These are phyloP conservation scores for Eucalyptus melliodora DNA, from an alignment of 345 rosid species.

Conservation along the genomic window DNA sequence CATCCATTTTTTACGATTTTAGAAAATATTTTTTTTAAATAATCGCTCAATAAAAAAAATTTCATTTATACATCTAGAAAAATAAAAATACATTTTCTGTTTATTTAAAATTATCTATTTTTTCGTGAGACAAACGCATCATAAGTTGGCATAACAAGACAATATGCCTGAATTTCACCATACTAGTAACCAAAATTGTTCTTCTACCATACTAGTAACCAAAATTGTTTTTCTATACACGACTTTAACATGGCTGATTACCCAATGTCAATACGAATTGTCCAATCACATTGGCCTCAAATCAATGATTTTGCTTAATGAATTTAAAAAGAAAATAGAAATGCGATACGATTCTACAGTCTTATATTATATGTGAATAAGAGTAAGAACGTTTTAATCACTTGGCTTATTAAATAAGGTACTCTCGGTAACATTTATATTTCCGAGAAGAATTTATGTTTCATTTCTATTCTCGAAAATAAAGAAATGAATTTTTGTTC, in stretches of 20 bases:
- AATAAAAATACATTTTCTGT: no score
- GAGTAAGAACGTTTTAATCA: not conserved
- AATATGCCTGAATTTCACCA: no score
- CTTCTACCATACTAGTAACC: no score
- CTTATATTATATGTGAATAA: not conserved
- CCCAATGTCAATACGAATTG: fast-evolving
- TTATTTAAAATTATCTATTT: no score
- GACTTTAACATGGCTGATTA: not conserved
- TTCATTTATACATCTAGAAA: no score
- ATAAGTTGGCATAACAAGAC: fast-evolving
- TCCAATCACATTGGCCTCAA: fast-evolving
- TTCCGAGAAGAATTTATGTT: no score
- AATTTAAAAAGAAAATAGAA: not conserved
- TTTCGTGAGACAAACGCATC: fast-evolving
- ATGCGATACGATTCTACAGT: fast-evolving
- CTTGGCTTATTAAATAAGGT: not conserved
- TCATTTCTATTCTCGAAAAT: no score
- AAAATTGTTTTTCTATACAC: not conserved
- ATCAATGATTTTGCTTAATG: not conserved
- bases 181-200: fast-evolving
- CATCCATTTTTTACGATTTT: not conserved
- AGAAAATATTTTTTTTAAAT: no score
- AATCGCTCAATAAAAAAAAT: no score
- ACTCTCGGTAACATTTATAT: no score
- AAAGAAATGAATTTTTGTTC: no score